phyloP scores from a whole-genome alignment of 1,284 basidiomycete species.

The Tausonia pullulans region DNA sequence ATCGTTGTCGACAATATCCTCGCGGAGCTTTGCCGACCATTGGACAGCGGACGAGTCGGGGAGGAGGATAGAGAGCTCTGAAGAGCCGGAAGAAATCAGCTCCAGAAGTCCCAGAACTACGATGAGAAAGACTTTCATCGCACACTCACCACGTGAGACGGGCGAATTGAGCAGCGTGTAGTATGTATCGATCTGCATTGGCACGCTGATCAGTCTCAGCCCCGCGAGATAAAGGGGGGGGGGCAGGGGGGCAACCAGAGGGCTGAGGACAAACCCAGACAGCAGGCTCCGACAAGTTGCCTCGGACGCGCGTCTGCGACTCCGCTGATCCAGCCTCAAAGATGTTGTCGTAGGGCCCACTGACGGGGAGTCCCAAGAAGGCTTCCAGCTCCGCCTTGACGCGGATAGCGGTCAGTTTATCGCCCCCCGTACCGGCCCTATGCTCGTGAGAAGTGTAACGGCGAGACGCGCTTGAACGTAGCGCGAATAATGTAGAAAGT shows the following conservation, averaged over 20 bases:
- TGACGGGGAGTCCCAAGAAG: conserved; percentile 28
- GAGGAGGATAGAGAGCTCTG: conserved; percentile 18
- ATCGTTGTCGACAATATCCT: conserved; percentile 38
- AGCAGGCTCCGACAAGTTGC: conserved; percentile 20
- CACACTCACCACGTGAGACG: background rate
- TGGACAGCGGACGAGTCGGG: conserved; percentile 42
- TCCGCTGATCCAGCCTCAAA: conserved; percentile 32
- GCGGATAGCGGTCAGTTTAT: conserved; percentile 30
- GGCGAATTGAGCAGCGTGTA: background rate
- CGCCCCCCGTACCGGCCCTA: conserved; percentile 33
- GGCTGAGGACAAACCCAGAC: conserved; percentile 31
- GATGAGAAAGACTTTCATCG: background rate
- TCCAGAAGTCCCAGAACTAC: background rate
- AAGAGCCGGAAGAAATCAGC: background rate
- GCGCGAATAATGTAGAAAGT: background rate
- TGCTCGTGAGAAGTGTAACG: conserved; percentile 32
- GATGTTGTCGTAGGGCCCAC: conserved; percentile 29
- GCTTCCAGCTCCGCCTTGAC: conserved; percentile 35
- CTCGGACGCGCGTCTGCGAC: conserved; percentile 26
- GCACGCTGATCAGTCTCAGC: too few species aligned
- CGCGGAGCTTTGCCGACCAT: conserved; percentile 47
- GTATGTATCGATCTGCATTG: too few species aligned
- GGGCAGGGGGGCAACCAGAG: conserved; percentile 36
- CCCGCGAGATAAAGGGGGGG: background rate
- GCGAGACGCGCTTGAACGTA: conserved; percentile 20